A percentile compares a stretch with the other conserved stretches of the same genome.
Evolutionary conservation across 192 early-diverging fungal genomes (phyloP).

Genomic region (Coemansia sp.): DNA sequence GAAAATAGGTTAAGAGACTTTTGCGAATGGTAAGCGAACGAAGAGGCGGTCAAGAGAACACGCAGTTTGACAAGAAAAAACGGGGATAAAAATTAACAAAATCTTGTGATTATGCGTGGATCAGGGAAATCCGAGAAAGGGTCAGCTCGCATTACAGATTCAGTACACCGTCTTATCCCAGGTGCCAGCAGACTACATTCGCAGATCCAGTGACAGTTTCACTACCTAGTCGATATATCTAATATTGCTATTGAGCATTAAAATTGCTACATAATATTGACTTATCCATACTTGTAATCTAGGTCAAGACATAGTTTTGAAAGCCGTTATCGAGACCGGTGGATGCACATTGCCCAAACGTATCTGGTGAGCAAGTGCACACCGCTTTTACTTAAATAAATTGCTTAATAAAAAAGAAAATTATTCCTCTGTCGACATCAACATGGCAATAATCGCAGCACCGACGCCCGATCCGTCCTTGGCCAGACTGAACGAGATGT

Average conservation of each 20-base stretch:
- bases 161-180: too few species aligned
- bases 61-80: not conserved
- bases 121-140: not conserved
- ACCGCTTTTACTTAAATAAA: too few species aligned
- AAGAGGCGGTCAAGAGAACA: not conserved
- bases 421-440: not conserved
- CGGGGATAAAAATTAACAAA: not conserved
- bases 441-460: slow-evolving; percentile 61
- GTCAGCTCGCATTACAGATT: too few species aligned
- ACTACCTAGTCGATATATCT: too few species aligned
- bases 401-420: not conserved
- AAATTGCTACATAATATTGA: too few species aligned
- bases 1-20: not conserved
- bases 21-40: not conserved
- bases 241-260: too few species aligned
- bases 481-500: slow-evolving; percentile 67
- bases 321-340: not conserved
- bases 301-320: too few species aligned
- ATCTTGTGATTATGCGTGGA: not conserved
- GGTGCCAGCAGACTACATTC: too few species aligned
- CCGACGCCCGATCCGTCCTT: slow-evolving; percentile 86
- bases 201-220: too few species aligned
- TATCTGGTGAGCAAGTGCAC: not conserved
- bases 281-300: too few species aligned
- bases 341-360: not conserved